A percentile compares a stretch with the other conserved stretches of the same genome.
phyloP scores from a whole-genome alignment of 1,284 basidiomycete species.

The Naganishia cerealis region DNA sequence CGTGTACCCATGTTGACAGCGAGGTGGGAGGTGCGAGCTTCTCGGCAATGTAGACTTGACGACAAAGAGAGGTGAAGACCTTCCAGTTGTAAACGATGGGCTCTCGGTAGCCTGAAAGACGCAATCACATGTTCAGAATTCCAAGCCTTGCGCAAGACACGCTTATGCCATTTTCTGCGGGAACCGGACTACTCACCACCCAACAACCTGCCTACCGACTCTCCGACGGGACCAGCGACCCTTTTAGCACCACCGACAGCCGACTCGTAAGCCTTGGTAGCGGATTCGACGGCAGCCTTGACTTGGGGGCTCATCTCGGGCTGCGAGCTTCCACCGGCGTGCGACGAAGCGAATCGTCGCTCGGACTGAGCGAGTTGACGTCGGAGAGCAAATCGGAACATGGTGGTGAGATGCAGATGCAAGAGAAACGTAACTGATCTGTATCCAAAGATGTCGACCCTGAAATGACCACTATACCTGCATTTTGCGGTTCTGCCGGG shows the following conservation, averaged over 20 bases:
- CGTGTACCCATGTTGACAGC: slow-evolving; percentile 63
- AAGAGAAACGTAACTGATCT: neutral
- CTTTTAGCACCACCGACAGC: slow-evolving; percentile 46
- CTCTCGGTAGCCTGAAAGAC: slow-evolving; percentile 69
- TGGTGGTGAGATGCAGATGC: slow-evolving; percentile 10
- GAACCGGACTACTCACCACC: slow-evolving; percentile 46
- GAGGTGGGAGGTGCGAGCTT: slow-evolving; percentile 77
- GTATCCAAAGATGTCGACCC: neutral
- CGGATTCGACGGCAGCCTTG: slow-evolving; percentile 49
- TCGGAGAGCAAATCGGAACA: slow-evolving; percentile 28
- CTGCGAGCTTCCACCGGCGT: slow-evolving; percentile 31
- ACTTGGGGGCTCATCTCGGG: slow-evolving; percentile 45
- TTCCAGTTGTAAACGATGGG: slow-evolving; percentile 80
- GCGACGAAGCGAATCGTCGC: slow-evolving; percentile 34
- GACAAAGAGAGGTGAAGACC: slow-evolving; percentile 77
- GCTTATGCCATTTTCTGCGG: neutral
- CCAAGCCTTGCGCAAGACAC: neutral
- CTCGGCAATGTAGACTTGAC: slow-evolving; percentile 89
- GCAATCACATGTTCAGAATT: neutral
- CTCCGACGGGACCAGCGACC: slow-evolving; percentile 52
- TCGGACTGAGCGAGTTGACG: slow-evolving; percentile 34
- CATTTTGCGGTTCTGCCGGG: slow-evolving; percentile 21
- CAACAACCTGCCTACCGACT: slow-evolving; percentile 47
- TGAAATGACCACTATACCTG: neutral
- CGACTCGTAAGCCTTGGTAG: slow-evolving; percentile 44